These are phyloP conservation scores for Isabelozyma pseudorhagii DNA, from an alignment of 805 yeast genomes.

Conservation along the genomic window DNA sequence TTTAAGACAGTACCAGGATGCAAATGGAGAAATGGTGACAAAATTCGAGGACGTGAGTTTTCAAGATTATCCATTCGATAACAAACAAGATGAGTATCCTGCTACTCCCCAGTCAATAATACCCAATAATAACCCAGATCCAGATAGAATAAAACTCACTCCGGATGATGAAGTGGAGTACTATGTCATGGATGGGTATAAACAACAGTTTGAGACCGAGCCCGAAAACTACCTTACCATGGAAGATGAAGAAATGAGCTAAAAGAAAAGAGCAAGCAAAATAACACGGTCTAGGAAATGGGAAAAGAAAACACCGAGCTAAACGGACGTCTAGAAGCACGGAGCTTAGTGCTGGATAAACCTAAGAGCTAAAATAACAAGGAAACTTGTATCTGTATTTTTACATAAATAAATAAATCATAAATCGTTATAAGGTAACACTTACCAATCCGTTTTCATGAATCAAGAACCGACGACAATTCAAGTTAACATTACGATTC, in stretches of 20 bases:
- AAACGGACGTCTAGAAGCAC: no score
- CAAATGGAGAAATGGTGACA: constrained; percentile 44
- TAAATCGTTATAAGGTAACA: constrained; percentile 2
- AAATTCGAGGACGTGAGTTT: constrained; percentile 44
- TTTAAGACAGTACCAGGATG: constrained; percentile 42
- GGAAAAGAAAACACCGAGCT: no score
- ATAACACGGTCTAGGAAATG: no score
- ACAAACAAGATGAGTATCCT: constrained; percentile 10
- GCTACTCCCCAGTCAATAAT: constrained; percentile 22
- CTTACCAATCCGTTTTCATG: constrained; percentile 29
- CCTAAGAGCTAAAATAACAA: no score
- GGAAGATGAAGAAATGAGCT: constrained; percentile 17
- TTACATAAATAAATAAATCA: not conserved
- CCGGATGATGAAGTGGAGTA: constrained; percentile 38
- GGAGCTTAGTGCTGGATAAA: no score
- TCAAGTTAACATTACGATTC: constrained; percentile 2
- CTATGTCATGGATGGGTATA: constrained; percentile 35
- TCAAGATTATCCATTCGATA: constrained; percentile 16
- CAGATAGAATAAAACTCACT: constrained; percentile 21
- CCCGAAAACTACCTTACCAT: constrained; percentile 39
- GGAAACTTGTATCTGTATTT: not conserved
- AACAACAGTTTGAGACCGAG: constrained; percentile 22
- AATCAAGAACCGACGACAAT: constrained; percentile 22
- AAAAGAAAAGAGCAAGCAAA: not conserved
- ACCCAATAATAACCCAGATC: not conserved